phyloP scores from a whole-genome alignment of 208 protist species.

The Acanthamoeba triangularis region DNA sequence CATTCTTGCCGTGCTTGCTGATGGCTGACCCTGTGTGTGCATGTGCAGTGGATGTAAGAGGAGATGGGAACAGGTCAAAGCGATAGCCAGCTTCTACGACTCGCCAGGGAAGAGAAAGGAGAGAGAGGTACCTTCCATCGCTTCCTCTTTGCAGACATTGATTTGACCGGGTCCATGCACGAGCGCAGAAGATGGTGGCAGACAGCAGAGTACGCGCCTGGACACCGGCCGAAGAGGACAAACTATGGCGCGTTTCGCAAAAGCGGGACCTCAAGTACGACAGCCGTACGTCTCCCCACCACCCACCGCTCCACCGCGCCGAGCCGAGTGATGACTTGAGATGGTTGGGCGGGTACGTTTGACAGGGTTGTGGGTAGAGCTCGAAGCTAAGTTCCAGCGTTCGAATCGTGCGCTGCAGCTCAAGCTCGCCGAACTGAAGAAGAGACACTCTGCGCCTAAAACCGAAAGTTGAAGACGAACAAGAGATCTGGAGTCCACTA shows the following conservation, averaged over 20 bases:
- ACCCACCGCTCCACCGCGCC: too few relatives aligned
- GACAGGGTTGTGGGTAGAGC: not conserved
- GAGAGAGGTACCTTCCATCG: not conserved
- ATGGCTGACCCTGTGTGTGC: not conserved
- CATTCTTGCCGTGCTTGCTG: not conserved
- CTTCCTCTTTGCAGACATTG: not conserved
- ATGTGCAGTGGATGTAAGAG: not conserved
- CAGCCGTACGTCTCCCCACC: not conserved
- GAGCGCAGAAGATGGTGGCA: not conserved
- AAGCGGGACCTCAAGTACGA: not conserved
- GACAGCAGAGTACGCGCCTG: not conserved
- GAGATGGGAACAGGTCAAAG: not conserved
- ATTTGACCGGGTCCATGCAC: not conserved
- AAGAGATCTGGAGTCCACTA: too few relatives aligned
- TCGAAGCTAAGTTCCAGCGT: not conserved
- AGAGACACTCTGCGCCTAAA: not conserved
- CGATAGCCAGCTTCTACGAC: not conserved
- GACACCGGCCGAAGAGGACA: not conserved
- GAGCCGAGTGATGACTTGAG: too few relatives aligned
- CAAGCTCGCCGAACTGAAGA: slow-evolving; percentile 4
- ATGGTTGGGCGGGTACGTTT: not conserved
- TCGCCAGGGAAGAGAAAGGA: not conserved
- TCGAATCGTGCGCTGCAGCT: slow-evolving; percentile 2
- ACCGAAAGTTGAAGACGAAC: too few relatives aligned
- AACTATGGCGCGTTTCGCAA: not conserved